A percentile compares a stretch with the other conserved stretches of the same genome.
These are phyloP conservation scores for Blastocystis hominis DNA, from an alignment of 352 stramenopile genomes.

Conservation along the genomic window DNA sequence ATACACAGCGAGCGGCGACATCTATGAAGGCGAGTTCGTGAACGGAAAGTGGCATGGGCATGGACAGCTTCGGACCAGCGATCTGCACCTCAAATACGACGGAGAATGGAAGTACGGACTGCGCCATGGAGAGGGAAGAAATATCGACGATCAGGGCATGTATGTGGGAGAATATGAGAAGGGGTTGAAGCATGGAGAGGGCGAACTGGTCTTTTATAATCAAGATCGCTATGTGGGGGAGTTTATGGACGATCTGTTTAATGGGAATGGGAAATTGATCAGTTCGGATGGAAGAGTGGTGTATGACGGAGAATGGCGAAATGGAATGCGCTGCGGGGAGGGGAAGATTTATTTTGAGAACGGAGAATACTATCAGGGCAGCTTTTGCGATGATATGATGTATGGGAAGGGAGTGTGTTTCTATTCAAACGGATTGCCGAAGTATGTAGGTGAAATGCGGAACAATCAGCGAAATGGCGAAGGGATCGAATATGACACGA, in stretches of 20 bases:
- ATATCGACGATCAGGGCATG: constrained; percentile 1
- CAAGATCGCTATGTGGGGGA: constrained; percentile 40
- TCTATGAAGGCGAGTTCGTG: constrained; percentile 41
- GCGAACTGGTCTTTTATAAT: neutral
- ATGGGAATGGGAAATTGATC: neutral
- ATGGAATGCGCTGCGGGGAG: constrained; percentile 15
- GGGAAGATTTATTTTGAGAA: constrained; percentile 52
- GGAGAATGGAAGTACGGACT: constrained; percentile 25
- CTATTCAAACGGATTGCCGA: constrained; percentile 27
- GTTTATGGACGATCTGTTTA: constrained; percentile 43
- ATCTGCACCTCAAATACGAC: neutral
- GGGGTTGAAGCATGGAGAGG: constrained; percentile 12
- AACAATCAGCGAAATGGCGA: constrained; percentile 46
- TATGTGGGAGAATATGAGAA: constrained; percentile 11
- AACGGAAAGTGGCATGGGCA: constrained; percentile 28
- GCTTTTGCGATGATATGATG: constrained; percentile 45
- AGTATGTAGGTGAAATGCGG: constrained; percentile 6
- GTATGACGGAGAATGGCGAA: constrained; percentile 53
- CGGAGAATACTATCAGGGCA: constrained; percentile 35
- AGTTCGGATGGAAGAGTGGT: neutral
- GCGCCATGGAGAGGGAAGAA: constrained; percentile 2
- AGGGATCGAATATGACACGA: neutral
- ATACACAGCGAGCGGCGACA: neutral
- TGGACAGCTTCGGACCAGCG: neutral
- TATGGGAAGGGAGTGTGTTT: constrained; percentile 30